Evolutionary conservation across 495 filamentous ascomycete species (phyloP).

Genomic region (Aspergillus bertholletiae): DNA sequence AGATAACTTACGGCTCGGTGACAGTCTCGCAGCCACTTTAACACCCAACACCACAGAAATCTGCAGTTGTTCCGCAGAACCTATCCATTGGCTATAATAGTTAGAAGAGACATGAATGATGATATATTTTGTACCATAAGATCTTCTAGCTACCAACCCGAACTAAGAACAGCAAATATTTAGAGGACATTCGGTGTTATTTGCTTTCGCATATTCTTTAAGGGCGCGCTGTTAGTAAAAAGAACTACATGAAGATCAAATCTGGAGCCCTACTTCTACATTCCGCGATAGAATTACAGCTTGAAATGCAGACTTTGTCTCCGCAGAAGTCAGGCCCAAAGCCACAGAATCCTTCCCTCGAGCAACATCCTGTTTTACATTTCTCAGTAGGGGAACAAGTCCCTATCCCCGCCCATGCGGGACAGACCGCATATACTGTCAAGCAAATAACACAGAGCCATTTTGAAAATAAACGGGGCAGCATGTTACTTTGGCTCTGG

Average conservation of each 20-base stretch:
- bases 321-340: conserved; percentile 5
- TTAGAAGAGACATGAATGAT: neutral
- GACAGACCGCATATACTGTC: no score
- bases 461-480: no score
- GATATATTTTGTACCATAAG: no score
- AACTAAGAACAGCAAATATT: conserved; percentile 4
- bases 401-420: no score
- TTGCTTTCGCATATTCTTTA: neutral
- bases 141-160: conserved; percentile 1
- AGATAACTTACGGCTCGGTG: neutral
- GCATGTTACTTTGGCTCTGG: no score
- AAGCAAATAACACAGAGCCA: no score
- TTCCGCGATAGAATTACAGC: conserved; percentile 1
- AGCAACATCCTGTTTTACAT: neutral
- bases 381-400: no score
- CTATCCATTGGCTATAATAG: neutral
- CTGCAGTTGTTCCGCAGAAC: conserved; percentile 5
- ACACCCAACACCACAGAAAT: conserved; percentile 3
- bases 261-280: neutral
- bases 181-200: neutral
- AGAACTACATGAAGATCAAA: neutral
- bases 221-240: neutral
- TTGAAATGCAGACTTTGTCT: conserved; percentile 1
- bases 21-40: conserved; percentile 4
- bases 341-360: conserved; percentile 1